Percentiles rank a stretch among this genome's conserved stretches.
Conservation (phyloP, 2,329 filamentous ascomycete species). For the Xylariales sp. region DNA sequence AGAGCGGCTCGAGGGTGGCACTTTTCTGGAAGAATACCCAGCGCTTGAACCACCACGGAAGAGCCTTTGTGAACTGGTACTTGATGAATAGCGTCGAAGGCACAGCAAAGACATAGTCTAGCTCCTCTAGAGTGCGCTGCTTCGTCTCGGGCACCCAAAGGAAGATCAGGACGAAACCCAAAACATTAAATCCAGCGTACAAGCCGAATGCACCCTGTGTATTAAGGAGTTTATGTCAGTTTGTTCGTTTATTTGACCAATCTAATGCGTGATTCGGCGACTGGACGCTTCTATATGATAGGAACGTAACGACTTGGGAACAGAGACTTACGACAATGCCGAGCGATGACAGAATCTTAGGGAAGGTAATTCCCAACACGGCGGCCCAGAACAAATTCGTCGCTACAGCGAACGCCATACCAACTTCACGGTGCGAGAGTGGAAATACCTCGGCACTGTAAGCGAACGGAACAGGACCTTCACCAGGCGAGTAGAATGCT, state of each 20-base stretch:
- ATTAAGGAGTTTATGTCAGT: slow-evolving; percentile 16
- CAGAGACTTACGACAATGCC: slow-evolving; percentile 50
- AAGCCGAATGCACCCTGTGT: slow-evolving; percentile 57
- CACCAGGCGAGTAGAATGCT: slow-evolving; percentile 72
- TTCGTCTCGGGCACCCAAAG: slow-evolving; percentile 63
- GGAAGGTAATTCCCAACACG: slow-evolving; percentile 71
- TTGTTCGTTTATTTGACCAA: neutral
- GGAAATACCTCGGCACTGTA: slow-evolving; percentile 78
- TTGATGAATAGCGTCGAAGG: slow-evolving; percentile 54
- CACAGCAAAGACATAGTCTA: slow-evolving; percentile 61
- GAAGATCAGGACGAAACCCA: slow-evolving; percentile 60
- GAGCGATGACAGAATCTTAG: slow-evolving; percentile 62
- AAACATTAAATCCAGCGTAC: slow-evolving; percentile 61
- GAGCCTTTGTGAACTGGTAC: slow-evolving; percentile 54
- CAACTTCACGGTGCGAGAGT: slow-evolving; percentile 75
- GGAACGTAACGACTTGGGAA: neutral
- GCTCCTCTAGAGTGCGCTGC: slow-evolving; percentile 61
- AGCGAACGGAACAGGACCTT: slow-evolving; percentile 75
- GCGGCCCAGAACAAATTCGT: slow-evolving; percentile 72
- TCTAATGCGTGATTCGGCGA: neutral
- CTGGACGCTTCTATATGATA: neutral
- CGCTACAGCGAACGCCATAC: slow-evolving; percentile 76
- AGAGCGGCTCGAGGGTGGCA: slow-evolving; percentile 49
- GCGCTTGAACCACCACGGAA: slow-evolving; percentile 55
- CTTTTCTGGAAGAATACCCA: slow-evolving; percentile 48